These are phyloP conservation scores for Neospermospora avenae DNA, from an alignment of 2,329 filamentous ascomycete species.

Conservation along the genomic window DNA sequence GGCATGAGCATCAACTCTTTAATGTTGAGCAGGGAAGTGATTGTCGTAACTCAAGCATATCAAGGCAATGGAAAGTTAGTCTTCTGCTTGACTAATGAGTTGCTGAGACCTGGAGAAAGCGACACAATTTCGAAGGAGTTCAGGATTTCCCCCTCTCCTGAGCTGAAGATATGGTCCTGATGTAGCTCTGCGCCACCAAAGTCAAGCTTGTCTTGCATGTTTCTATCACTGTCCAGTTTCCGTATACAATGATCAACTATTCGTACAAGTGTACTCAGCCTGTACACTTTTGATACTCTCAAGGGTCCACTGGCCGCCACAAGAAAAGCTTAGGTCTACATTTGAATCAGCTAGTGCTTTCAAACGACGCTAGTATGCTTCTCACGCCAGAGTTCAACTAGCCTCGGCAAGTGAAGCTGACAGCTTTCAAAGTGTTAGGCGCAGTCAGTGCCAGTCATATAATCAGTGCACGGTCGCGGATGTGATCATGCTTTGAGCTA, in stretches of 20 bases:
- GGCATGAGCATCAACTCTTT: neutral
- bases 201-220: neutral
- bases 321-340: neutral
- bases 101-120: no score
- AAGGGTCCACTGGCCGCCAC: neutral
- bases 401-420: neutral
- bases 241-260: neutral
- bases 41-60: no score
- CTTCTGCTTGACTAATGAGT: no score
- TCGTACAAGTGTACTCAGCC: no score
- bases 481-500: neutral
- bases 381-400: neutral
- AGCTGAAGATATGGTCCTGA: neutral
- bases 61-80: no score
- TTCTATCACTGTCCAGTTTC: neutral
- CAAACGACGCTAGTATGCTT: neutral
- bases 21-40: neutral
- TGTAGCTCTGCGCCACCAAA: neutral
- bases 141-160: neutral
- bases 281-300: neutral
- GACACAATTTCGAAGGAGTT: no score
- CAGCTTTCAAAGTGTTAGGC: neutral
- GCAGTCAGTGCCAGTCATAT: neutral
- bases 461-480: neutral
- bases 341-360: constrained; percentile 4